Percentiles rank a stretch among this genome's conserved stretches.
Conservation (phyloP, 2,329 filamentous ascomycete species). For the Cladophialophora chaetospira region DNA sequence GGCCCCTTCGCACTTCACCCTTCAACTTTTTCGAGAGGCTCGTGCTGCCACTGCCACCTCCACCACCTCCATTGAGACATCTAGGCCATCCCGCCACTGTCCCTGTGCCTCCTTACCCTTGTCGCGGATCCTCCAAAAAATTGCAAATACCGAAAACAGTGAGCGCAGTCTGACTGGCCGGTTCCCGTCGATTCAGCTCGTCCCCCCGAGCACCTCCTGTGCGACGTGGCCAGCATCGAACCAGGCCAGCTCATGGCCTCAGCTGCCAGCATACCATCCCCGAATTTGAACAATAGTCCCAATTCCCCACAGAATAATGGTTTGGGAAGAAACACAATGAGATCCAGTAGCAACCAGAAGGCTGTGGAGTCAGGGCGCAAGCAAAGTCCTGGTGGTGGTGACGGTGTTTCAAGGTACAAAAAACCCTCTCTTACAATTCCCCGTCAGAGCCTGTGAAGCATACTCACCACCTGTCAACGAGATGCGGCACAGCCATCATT, state of each 20-base stretch:
- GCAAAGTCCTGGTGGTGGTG: slow-evolving; percentile 32
- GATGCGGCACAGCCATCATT: background rate
- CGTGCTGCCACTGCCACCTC: slow-evolving; percentile 20
- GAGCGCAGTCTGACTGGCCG: slow-evolving; percentile 29
- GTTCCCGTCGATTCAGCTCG: slow-evolving; percentile 27
- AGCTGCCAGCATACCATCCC: slow-evolving; percentile 28
- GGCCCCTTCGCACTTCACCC: slow-evolving; percentile 16
- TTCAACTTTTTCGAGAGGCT: slow-evolving; percentile 22
- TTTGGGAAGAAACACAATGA: slow-evolving; percentile 31
- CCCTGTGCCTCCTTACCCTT: slow-evolving; percentile 4
- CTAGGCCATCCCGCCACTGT: slow-evolving; percentile 15
- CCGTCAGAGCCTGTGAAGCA: slow-evolving; percentile 3
- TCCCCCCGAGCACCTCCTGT: slow-evolving; percentile 27
- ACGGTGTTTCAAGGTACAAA: slow-evolving; percentile 26
- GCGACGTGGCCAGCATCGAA: slow-evolving; percentile 25
- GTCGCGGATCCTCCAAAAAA: slow-evolving; percentile 4
- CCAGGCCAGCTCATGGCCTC: slow-evolving; percentile 32
- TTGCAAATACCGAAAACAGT: slow-evolving; percentile 1
- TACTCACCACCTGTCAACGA: background rate
- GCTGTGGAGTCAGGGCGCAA: slow-evolving; percentile 29
- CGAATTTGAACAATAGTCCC: slow-evolving; percentile 7
- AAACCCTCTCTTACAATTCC: background rate
- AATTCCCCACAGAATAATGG: slow-evolving; percentile 29
- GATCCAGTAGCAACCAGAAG: slow-evolving; percentile 30
- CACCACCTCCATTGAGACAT: slow-evolving; percentile 19